A percentile compares a stretch with the other conserved stretches of the same genome.
These are phyloP conservation scores for Clitopilus hobsonii DNA, from an alignment of 768 basidiomycete genomes.

Conservation along the genomic window DNA sequence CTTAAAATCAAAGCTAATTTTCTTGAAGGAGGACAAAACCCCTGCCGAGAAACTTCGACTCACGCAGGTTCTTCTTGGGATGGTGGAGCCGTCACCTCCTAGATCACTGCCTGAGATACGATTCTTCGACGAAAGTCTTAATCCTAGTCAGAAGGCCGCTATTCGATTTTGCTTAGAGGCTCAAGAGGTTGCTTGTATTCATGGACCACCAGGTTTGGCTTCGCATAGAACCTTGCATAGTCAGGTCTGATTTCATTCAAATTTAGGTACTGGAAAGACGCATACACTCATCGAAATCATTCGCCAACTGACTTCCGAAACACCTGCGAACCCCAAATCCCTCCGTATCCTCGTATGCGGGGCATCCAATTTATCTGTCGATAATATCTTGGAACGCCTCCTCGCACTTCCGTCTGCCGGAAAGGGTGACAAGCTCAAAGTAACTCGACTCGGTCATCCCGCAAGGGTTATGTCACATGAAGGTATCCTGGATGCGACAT, in stretches of 20 bases:
- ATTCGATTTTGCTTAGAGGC: conserved; percentile 79
- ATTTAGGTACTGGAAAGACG: conserved; percentile 86
- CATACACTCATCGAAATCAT: conserved; percentile 94
- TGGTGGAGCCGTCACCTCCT: conserved; percentile 40
- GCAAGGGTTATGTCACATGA: conserved; percentile 82
- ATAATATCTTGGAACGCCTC: conserved; percentile 90
- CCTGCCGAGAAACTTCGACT: conserved; percentile 44
- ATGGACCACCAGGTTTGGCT: conserved; percentile 86
- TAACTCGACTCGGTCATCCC: conserved; percentile 93
- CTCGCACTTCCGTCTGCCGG: conserved; percentile 51
- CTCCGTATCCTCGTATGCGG: conserved; percentile 82
- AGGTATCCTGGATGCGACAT: conserved; percentile 59
- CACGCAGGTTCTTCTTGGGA: conserved; percentile 68
- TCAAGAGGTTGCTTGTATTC: conserved; percentile 84
- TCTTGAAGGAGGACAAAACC: conserved; percentile 30
- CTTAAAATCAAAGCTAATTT: conserved; percentile 8
- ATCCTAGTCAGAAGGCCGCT: conserved; percentile 80
- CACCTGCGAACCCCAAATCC: conserved; percentile 43
- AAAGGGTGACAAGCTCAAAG: conserved; percentile 49
- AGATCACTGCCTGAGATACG: conserved; percentile 34
- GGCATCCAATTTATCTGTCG: conserved; percentile 91
- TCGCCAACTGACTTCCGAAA: conserved; percentile 63
- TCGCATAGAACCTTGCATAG: not conserved
- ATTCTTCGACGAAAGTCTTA: conserved; percentile 76
- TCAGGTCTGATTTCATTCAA: not conserved